Percentiles rank a stretch among this genome's conserved stretches.
phyloP scores from a whole-genome alignment of 208 protist genomes.

The Leishmania turanica region DNA sequence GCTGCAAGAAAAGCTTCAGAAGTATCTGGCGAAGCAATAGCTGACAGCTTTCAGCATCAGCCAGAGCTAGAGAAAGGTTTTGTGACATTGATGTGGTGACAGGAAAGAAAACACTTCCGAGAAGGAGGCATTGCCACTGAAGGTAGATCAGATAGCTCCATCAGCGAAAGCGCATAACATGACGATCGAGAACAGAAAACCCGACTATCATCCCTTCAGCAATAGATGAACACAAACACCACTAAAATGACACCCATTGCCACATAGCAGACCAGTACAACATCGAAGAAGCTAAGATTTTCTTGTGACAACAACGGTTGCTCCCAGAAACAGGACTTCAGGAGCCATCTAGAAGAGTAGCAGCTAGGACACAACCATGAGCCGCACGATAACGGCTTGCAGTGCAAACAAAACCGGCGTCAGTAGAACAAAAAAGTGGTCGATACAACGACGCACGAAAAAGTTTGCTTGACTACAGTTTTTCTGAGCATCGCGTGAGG shows the following conservation, averaged over 20 bases:
- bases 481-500: background rate
- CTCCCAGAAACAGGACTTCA: background rate
- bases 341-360: background rate
- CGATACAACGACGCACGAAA: background rate
- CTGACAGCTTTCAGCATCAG: background rate
- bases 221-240: background rate
- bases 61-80: background rate
- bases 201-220: background rate
- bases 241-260: background rate
- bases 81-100: background rate
- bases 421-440: background rate
- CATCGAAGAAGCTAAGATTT: background rate
- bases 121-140: background rate
- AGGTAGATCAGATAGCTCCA: background rate
- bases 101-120: background rate
- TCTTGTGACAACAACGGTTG: background rate
- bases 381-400: background rate
- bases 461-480: background rate
- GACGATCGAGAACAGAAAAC: background rate
- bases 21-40: background rate
- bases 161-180: background rate
- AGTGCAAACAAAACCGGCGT: background rate
- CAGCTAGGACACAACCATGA: background rate
- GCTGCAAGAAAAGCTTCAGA: background rate
- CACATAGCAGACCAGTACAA: background rate